Conservation (phyloP, 352 stramenopile genomes). For the Phytophthora quininea region DNA sequence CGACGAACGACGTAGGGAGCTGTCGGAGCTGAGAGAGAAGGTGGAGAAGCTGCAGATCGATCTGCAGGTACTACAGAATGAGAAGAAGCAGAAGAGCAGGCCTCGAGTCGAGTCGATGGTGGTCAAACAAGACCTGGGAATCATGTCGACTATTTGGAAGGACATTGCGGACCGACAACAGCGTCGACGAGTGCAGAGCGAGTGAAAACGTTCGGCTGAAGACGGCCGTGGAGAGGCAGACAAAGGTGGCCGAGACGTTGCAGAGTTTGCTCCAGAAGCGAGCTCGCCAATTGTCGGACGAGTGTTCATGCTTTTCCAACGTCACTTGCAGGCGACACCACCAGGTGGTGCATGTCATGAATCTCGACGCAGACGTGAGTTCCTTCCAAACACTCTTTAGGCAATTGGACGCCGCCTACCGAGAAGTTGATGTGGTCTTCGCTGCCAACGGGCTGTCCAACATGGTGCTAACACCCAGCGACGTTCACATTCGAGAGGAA, state of each 20-base stretch:
- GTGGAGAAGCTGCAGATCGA: slow-evolving; percentile 41
- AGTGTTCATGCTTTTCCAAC: slow-evolving; percentile 25
- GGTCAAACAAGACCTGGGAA: not conserved
- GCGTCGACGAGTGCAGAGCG: slow-evolving; percentile 31
- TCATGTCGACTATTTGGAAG: slow-evolving; percentile 26
- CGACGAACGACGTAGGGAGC: slow-evolving; percentile 44
- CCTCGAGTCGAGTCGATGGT: not conserved
- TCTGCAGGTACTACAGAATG: slow-evolving; percentile 26
- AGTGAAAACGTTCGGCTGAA: slow-evolving; percentile 51
- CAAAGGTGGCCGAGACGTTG: slow-evolving; percentile 22
- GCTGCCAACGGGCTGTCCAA: slow-evolving; percentile 26
- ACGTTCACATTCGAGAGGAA: slow-evolving; percentile 36
- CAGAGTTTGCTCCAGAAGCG: slow-evolving; percentile 24
- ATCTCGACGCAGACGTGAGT: slow-evolving; percentile 21
- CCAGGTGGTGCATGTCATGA: slow-evolving; percentile 6
- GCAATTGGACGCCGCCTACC: slow-evolving; percentile 27
- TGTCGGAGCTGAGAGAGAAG: slow-evolving; percentile 40
- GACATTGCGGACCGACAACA: slow-evolving; percentile 37
- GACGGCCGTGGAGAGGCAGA: slow-evolving; percentile 40
- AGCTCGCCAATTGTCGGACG: slow-evolving; percentile 22
- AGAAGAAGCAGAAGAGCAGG: slow-evolving; percentile 1
- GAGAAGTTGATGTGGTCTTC: slow-evolving; percentile 33
- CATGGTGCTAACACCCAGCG: slow-evolving; percentile 32
- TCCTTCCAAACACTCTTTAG: slow-evolving; percentile 35
- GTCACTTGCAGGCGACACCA: slow-evolving; percentile 8